Conservation (phyloP, 805 yeast species). For the Cyberlindnera amylophila region DNA sequence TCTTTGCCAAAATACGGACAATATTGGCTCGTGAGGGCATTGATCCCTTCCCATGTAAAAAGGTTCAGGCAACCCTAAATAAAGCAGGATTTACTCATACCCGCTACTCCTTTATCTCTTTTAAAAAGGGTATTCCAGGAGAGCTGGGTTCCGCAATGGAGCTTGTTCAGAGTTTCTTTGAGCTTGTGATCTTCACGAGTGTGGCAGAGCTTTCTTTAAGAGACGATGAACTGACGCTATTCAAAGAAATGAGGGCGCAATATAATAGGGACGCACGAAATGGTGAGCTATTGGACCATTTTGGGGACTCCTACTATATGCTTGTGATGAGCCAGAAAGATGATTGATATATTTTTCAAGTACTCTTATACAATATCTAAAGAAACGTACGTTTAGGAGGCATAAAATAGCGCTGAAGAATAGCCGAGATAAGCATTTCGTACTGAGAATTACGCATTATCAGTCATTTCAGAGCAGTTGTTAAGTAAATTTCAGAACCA, state of each 20-base stretch:
- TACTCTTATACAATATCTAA: neutral
- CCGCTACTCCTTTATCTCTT: conserved; percentile 20
- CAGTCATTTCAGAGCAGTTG: no score
- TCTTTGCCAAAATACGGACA: conserved; percentile 14
- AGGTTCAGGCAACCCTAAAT: conserved; percentile 13
- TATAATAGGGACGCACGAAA: conserved; percentile 20
- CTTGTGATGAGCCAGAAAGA: conserved; percentile 19
- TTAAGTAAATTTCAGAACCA: conserved; percentile 16
- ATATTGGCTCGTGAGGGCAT: conserved; percentile 16
- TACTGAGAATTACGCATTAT: no score
- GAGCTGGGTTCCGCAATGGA: conserved; percentile 26
- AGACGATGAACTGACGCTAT: conserved; percentile 16
- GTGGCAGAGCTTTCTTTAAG: conserved; percentile 16
- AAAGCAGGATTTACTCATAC: conserved; percentile 23
- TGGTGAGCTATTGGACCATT: conserved; percentile 19
- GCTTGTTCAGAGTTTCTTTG: conserved; percentile 20
- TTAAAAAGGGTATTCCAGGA: conserved; percentile 21
- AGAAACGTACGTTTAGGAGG: no score
- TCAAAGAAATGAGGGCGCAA: conserved; percentile 17
- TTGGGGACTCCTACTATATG: conserved; percentile 27
- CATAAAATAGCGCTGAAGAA: no score
- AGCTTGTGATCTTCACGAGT: conserved; percentile 16
- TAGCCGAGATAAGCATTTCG: no score
- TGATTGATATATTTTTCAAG: neutral
- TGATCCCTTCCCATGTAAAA: conserved; percentile 27